Conservation (phyloP, 2,329 filamentous ascomycete species). For the Talaromyces sp. region DNA sequence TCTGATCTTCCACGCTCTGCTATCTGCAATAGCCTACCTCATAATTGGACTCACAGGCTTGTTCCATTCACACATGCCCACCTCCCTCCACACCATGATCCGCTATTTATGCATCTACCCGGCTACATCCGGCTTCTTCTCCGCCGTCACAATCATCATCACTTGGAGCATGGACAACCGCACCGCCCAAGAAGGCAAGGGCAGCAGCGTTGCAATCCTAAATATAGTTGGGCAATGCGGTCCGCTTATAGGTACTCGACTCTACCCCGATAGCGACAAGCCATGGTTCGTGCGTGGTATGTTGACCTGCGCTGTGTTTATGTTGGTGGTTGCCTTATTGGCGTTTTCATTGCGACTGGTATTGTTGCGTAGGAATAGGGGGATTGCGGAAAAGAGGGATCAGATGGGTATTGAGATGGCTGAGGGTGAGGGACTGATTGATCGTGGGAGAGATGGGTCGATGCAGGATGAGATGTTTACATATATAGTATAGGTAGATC, state of each 20-base stretch:
- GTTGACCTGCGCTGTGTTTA: slow-evolving; percentile 60
- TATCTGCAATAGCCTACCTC: slow-evolving; percentile 65
- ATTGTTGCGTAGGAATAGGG: slow-evolving; percentile 52
- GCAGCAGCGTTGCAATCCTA: slow-evolving; percentile 73
- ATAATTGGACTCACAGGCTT: slow-evolving; percentile 55
- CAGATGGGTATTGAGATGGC: slow-evolving; percentile 22
- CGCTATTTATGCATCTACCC: slow-evolving; percentile 76
- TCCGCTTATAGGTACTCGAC: slow-evolving; percentile 64
- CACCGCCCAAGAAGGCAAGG: slow-evolving; percentile 63
- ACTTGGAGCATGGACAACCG: slow-evolving; percentile 91
- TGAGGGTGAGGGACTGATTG: slow-evolving; percentile 20
- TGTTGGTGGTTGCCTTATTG: slow-evolving; percentile 59
- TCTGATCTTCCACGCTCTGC: slow-evolving; percentile 65
- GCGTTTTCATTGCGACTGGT: slow-evolving; percentile 55
- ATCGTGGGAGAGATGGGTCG: not conserved
- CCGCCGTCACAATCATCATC: slow-evolving; percentile 77
- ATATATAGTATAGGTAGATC: slow-evolving; percentile 16
- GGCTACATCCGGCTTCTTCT: slow-evolving; percentile 77
- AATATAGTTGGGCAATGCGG: slow-evolving; percentile 80
- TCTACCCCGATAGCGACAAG: slow-evolving; percentile 59
- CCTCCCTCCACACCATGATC: slow-evolving; percentile 36
- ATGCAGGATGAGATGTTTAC: slow-evolving; percentile 13
- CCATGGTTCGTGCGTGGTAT: slow-evolving; percentile 64
- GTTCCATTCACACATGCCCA: slow-evolving; percentile 39
- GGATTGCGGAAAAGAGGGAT: slow-evolving; percentile 28